Conservation (phyloP, 202 grass and related monocot genomes). For the Carex arenaria region DNA sequence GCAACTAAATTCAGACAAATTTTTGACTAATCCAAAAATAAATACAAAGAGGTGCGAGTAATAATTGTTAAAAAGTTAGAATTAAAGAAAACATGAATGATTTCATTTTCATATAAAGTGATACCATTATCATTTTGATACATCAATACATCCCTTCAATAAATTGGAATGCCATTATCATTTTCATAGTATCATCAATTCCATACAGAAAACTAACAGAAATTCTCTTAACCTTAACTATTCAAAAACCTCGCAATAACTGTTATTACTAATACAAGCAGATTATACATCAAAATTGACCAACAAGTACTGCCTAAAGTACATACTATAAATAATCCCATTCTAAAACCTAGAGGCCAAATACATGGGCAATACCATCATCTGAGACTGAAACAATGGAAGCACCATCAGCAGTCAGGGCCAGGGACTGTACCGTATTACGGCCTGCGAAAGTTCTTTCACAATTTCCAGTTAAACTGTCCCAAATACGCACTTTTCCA, state of each 20-base stretch:
- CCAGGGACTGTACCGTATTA: slow-evolving; percentile 57
- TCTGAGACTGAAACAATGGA: slow-evolving; percentile 49
- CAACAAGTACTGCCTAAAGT: background rate
- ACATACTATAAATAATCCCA: background rate
- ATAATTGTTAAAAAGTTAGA: background rate
- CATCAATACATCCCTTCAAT: too few relatives aligned
- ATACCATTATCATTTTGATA: background rate
- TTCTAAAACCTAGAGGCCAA: slow-evolving; percentile 29
- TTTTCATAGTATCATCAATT: too few relatives aligned
- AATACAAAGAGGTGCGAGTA: background rate
- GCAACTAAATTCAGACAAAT: too few relatives aligned
- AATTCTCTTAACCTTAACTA: background rate
- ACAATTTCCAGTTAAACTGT: slow-evolving; percentile 61
- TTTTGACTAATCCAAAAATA: background rate
- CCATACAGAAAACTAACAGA: too few relatives aligned
- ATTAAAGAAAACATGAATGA: background rate
- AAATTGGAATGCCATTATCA: too few relatives aligned
- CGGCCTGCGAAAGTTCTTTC: slow-evolving; percentile 41
- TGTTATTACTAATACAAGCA: background rate
- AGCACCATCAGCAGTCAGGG: slow-evolving; percentile 32
- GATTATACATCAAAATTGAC: background rate
- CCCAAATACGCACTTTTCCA: slow-evolving; percentile 73
- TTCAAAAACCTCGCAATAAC: background rate
- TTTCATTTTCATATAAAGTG: background rate
- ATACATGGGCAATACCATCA: slow-evolving; percentile 46